Evolutionary conservation across 1,284 basidiomycete genomes (phyloP), one percentile per base, ranked within the genome.

Genomic region (Rhodotorula sp.): DNA sequence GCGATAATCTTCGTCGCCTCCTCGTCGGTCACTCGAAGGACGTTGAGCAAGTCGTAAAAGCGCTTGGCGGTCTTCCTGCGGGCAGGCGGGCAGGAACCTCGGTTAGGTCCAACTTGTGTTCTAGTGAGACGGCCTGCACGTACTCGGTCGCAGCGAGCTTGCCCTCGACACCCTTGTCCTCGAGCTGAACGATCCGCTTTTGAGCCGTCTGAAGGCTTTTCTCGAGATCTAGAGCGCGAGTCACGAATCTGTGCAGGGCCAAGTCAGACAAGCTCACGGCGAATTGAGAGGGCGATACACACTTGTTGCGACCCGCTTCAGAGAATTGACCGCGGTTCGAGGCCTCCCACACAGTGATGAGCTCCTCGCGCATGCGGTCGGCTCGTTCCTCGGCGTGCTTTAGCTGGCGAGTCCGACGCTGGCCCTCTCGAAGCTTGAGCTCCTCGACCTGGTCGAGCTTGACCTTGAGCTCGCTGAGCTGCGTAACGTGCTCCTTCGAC

Each of bases 381-480:
- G 59, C 59, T 12, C 59, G 59, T 14, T 61, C 59, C 27, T 61
- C 59, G 59, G 46, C 45, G 27, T 61, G 59, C 21, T 61, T 61
- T 17, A 61, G 46, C 14, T 61, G 59, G 21, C 59, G 59, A 9
- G 46, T 34, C 21, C 46, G 46, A 48, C 59, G 59, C 27, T 61
- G 46, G 13, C 27, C 34, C 34, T 61, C 59, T 27, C 59, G 59
- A 19, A 34, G 19, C 10, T 49, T 48, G 19, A 49, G 27, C 48
- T 61, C 59, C 21, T 49, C 48, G 46, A 48, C 27, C 14, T 61
- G n/a, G 21, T 19, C 59, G 25, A 61, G 48, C 21, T 50, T 50
- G 59, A 50, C 19, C 34, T 49, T 61, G 48, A 50, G 27, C 13
- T 61, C 25, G 25, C 34, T 46, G 48, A 61, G 48, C 21, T 34